Evolutionary conservation across 805 yeast species (phyloP).

Genomic region (Debaryomyces tyrocola): DNA sequence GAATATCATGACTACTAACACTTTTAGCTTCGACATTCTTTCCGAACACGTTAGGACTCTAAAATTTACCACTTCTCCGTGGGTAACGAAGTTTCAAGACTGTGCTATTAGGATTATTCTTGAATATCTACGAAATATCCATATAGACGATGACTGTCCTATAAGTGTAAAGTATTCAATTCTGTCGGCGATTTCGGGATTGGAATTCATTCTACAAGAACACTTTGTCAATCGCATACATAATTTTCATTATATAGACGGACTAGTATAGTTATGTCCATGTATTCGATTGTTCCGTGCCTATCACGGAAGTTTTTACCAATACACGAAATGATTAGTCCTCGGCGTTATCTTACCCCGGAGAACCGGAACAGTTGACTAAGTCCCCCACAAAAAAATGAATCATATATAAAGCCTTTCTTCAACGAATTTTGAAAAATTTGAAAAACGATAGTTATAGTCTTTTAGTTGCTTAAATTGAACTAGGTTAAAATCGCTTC

Average conservation of each 20-base stretch:
- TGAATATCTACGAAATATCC: slow-evolving; percentile 1
- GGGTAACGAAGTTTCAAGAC: slow-evolving; percentile 1
- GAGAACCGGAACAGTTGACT: slow-evolving; percentile 16
- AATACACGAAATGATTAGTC: neutral
- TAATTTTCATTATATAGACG: slow-evolving; percentile 1
- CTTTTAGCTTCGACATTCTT: neutral
- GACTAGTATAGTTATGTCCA: neutral
- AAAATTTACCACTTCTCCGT: neutral
- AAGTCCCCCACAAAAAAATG: neutral
- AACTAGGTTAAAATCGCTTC: neutral
- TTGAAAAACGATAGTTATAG: neutral
- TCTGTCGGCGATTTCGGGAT: neutral
- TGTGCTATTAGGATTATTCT: neutral
- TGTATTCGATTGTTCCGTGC: neutral
- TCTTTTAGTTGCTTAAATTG: neutral
- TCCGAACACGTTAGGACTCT: neutral
- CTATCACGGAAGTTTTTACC: neutral
- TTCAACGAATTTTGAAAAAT: neutral
- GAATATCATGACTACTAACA: neutral
- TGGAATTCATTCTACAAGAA: slow-evolving; percentile 2
- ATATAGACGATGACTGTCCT: neutral
- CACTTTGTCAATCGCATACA: neutral
- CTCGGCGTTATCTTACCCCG: slow-evolving; percentile 10
- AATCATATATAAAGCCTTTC: neutral
- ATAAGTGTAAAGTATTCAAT: neutral